These are phyloP conservation scores for Exobasidium rhododendri DNA, from an alignment of 1,284 basidiomycete species.

Conservation along the genomic window DNA sequence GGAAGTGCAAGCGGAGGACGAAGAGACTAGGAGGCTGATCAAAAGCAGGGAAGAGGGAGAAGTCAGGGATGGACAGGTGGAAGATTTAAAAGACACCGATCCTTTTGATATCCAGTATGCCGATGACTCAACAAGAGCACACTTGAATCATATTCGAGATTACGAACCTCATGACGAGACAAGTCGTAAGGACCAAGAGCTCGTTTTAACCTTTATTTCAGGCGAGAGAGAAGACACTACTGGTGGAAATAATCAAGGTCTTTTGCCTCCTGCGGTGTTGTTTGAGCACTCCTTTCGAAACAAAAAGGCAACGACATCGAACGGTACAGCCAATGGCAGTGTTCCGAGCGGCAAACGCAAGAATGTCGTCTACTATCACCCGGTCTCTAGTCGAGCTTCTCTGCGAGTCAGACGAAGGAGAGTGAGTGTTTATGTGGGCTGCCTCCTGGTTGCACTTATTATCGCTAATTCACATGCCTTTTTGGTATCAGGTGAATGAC, in stretches of 20 bases:
- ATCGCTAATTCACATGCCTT: background rate
- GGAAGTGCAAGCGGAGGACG: background rate
- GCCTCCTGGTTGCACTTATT: background rate
- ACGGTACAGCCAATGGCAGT: background rate
- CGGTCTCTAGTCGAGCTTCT: background rate
- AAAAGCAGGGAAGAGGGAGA: constrained; percentile 9
- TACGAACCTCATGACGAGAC: constrained; percentile 10
- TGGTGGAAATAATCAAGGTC: background rate
- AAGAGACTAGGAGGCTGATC: background rate
- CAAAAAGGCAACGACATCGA: background rate
- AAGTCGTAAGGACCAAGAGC: constrained; percentile 7
- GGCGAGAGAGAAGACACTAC: background rate
- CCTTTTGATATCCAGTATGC: constrained; percentile 3
- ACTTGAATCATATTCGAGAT: constrained; percentile 2
- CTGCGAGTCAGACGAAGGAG: constrained; percentile 7
- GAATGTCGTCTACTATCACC: constrained; percentile 10
- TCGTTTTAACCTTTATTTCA: constrained; percentile 6
- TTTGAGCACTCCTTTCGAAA: constrained; percentile 2
- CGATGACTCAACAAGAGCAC: background rate
- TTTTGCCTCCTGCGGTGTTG: background rate
- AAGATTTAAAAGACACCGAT: background rate
- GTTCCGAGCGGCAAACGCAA: background rate
- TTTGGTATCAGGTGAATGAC: background rate
- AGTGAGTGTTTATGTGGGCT: background rate
- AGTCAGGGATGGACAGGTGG: background rate